Evolutionary conservation across 2,329 filamentous ascomycete genomes (phyloP).

Genomic region (Cladorrhinum sp.): DNA sequence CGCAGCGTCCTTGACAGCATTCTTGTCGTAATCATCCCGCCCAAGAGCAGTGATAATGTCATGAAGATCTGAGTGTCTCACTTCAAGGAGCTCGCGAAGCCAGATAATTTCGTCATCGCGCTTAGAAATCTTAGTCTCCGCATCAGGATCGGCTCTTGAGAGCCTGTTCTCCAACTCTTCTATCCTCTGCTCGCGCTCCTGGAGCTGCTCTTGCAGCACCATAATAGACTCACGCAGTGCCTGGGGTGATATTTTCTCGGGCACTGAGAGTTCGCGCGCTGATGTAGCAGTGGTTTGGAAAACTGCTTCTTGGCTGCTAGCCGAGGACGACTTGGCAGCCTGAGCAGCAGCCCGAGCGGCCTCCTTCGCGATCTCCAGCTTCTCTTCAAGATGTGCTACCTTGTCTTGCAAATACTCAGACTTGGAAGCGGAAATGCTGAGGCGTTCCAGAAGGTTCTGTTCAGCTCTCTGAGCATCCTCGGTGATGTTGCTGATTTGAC

Average conservation of each 20-base stretch:
- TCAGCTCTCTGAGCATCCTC: slow-evolving; percentile 83
- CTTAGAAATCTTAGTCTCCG: slow-evolving; percentile 79
- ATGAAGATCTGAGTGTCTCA: slow-evolving; percentile 85
- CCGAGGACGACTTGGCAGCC: slow-evolving; percentile 60
- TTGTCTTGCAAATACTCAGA: slow-evolving; percentile 83
- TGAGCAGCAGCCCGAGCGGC: slow-evolving; percentile 79
- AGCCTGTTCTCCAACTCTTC: slow-evolving; percentile 78
- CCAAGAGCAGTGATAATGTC: slow-evolving; percentile 84
- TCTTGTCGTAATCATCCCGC: slow-evolving; percentile 70
- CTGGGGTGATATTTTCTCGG: slow-evolving; percentile 89
- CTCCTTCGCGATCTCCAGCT: slow-evolving; percentile 83
- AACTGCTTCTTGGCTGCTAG: slow-evolving; percentile 28
- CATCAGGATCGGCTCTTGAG: slow-evolving; percentile 68
- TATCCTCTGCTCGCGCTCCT: slow-evolving; percentile 86
- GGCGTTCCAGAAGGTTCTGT: slow-evolving; percentile 73
- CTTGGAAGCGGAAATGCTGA: slow-evolving; percentile 80
- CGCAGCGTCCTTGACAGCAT: slow-evolving; percentile 80
- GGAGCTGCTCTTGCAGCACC: slow-evolving; percentile 93
- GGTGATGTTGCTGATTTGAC: slow-evolving; percentile 66
- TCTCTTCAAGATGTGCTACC: slow-evolving; percentile 81
- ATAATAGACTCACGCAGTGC: slow-evolving; percentile 94
- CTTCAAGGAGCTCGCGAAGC: slow-evolving; percentile 88
- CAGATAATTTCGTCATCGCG: slow-evolving; percentile 91
- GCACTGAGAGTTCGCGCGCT: slow-evolving; percentile 50
- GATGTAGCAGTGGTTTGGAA: slow-evolving; percentile 34